These are phyloP conservation scores for Arbutus unedo DNA, from an alignment of 148 eudicot species.

Conservation along the genomic window DNA sequence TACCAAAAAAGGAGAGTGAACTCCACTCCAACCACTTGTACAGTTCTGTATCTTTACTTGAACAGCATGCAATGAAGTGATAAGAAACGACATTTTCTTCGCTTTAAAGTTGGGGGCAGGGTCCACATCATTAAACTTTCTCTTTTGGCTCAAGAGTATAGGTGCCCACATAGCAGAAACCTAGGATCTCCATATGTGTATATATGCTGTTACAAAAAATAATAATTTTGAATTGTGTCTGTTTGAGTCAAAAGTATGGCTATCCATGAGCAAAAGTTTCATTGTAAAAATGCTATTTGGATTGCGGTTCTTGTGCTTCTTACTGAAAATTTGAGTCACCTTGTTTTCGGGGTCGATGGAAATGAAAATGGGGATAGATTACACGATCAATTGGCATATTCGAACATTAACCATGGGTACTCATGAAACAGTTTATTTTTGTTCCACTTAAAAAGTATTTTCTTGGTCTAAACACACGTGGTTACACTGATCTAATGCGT, in stretches of 20 bases:
- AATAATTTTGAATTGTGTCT: neutral
- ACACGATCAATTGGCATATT: neutral
- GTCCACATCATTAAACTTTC: conserved; percentile 22
- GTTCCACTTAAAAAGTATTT: neutral
- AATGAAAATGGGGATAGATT: conserved; percentile 1
- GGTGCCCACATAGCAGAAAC: neutral
- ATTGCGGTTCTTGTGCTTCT: conserved; percentile 9
- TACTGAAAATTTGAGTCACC: neutral
- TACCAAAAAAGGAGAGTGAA: neutral
- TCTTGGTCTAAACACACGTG: neutral
- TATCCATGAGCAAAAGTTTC: neutral
- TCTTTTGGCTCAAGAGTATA: conserved; percentile 16
- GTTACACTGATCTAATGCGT: neutral
- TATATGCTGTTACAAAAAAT: neutral
- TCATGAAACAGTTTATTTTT: neutral
- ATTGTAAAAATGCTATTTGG: neutral
- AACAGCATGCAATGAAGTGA: conserved; percentile 10
- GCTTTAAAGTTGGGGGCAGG: conserved; percentile 31
- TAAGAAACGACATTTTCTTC: conserved; percentile 16
- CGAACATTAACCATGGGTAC: conserved; percentile 14
- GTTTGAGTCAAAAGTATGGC: conserved; percentile 8
- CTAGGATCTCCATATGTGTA: neutral
- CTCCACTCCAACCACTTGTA: neutral
- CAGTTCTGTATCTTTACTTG: neutral
- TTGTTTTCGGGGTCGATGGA: conserved; percentile 9